A percentile compares a stretch with the other conserved stretches of the same genome.
These are phyloP conservation scores for Pisolithus thermaeus DNA, from an alignment of 1,284 basidiomycete species.

Conservation along the genomic window DNA sequence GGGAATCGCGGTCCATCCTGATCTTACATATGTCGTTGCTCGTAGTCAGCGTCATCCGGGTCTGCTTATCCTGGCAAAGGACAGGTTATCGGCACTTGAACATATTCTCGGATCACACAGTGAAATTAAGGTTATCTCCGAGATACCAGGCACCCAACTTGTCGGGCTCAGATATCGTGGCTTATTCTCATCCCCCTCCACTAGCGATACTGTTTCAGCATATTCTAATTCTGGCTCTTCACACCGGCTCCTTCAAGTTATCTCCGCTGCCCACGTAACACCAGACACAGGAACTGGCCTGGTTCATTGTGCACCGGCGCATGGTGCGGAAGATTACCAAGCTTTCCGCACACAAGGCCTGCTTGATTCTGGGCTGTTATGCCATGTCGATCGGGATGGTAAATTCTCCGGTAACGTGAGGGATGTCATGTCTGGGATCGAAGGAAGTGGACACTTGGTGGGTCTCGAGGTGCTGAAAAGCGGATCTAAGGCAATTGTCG, in stretches of 20 bases:
- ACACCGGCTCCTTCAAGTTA: constrained; percentile 35
- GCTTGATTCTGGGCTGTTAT: constrained; percentile 45
- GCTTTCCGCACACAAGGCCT: constrained; percentile 54
- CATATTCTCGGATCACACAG: constrained; percentile 43
- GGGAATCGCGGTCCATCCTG: constrained; percentile 82
- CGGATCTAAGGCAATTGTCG: constrained; percentile 65
- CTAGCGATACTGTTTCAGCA: constrained; percentile 3
- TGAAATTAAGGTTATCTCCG: constrained; percentile 38
- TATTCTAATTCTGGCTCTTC: constrained; percentile 2
- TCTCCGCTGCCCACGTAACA: constrained; percentile 72
- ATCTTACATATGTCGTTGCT: constrained; percentile 69
- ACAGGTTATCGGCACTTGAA: constrained; percentile 53
- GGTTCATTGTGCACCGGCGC: constrained; percentile 94
- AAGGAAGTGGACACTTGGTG: constrained; percentile 40
- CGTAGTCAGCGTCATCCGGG: constrained; percentile 29
- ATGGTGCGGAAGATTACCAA: constrained; percentile 90
- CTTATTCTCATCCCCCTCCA: constrained; percentile 46
- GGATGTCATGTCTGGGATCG: constrained; percentile 45
- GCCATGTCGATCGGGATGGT: constrained; percentile 83
- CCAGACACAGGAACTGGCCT: constrained; percentile 90
- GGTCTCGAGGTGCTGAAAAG: constrained; percentile 71
- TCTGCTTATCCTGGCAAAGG: constrained; percentile 64
- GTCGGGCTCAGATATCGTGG: constrained; percentile 63
- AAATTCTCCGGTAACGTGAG: constrained; percentile 57
- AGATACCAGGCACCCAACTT: constrained; percentile 58